phyloP scores from a whole-genome alignment of 768 basidiomycete species.

The Lactarius akahatsu region DNA sequence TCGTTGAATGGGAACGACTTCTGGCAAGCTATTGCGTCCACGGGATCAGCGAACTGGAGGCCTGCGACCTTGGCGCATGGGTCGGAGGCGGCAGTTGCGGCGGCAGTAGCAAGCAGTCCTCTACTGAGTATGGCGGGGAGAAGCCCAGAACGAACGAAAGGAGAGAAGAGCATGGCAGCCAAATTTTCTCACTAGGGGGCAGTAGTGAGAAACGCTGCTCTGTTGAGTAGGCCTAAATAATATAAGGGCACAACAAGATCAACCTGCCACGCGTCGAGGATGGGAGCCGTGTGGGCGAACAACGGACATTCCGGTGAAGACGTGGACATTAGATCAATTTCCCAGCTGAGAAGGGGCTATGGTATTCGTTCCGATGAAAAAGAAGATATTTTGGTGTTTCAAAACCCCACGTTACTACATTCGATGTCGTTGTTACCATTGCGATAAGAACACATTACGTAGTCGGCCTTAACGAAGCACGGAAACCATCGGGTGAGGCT shows the following conservation, averaged over 20 bases:
- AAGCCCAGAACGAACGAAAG: not conserved
- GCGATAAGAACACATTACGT: not conserved
- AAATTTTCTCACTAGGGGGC: not conserved
- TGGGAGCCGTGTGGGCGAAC: not conserved
- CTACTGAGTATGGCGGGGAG: conserved; percentile 1
- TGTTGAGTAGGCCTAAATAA: not conserved
- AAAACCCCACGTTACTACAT: not conserved
- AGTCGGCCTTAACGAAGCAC: not conserved
- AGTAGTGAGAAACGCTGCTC: not conserved
- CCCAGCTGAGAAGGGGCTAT: not conserved
- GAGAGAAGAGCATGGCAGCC: conserved; percentile 5
- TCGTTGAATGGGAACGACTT: conserved; percentile 43
- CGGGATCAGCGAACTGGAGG: conserved; percentile 47
- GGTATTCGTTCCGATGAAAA: not conserved
- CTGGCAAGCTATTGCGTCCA: conserved; percentile 50
- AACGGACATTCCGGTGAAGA: not conserved
- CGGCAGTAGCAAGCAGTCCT: not conserved
- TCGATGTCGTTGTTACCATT: not conserved
- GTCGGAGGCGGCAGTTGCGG: conserved; percentile 27
- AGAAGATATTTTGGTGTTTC: not conserved
- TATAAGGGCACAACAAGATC: not conserved
- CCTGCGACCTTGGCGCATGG: conserved; percentile 40
- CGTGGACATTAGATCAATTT: not conserved
- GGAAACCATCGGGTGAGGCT: not conserved
- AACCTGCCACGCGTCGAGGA: not conserved